Conservation (phyloP, 1,284 basidiomycete genomes). For the Cutaneotrichosporon sp. region DNA sequence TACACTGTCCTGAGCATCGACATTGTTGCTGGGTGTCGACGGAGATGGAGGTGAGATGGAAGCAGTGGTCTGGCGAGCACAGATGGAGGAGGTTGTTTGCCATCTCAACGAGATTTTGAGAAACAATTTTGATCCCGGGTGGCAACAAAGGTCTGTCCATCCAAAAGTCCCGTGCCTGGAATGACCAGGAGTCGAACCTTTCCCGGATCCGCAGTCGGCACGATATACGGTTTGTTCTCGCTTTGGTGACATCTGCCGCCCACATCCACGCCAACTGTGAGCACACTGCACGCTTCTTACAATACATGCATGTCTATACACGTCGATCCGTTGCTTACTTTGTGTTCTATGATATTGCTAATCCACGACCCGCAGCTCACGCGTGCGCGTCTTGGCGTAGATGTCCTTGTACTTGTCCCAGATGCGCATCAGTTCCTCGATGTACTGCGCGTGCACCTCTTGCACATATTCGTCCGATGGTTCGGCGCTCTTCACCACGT, state of each 20-base stretch:
- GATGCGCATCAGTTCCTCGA: constrained; percentile 86
- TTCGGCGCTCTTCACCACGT: constrained; percentile 67
- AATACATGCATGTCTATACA: constrained; percentile 11
- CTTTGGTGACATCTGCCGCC: too few species aligned
- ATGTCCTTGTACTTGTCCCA: constrained; percentile 86
- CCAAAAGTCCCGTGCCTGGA: neutral
- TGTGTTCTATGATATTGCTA: constrained; percentile 15
- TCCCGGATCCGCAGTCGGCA: neutral
- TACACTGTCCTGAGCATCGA: constrained; percentile 53
- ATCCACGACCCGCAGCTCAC: constrained; percentile 52
- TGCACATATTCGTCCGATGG: constrained; percentile 80
- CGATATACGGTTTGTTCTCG: too few species aligned
- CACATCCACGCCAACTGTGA: too few species aligned
- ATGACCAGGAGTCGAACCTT: neutral
- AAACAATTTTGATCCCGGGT: constrained; percentile 16
- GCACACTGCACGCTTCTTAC: too few species aligned
- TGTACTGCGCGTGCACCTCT: constrained; percentile 80
- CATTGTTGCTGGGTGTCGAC: constrained; percentile 30
- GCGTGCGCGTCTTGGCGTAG: constrained; percentile 53
- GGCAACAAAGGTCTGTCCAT: neutral
- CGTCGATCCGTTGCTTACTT: neutral
- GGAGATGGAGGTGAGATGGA: neutral
- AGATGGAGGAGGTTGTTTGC: neutral
- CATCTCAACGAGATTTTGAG: constrained; percentile 7
- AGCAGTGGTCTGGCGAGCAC: neutral